These are phyloP conservation scores for Tranzscheliella williamsii DNA, from an alignment of 1,284 basidiomycete species.

Conservation along the genomic window DNA sequence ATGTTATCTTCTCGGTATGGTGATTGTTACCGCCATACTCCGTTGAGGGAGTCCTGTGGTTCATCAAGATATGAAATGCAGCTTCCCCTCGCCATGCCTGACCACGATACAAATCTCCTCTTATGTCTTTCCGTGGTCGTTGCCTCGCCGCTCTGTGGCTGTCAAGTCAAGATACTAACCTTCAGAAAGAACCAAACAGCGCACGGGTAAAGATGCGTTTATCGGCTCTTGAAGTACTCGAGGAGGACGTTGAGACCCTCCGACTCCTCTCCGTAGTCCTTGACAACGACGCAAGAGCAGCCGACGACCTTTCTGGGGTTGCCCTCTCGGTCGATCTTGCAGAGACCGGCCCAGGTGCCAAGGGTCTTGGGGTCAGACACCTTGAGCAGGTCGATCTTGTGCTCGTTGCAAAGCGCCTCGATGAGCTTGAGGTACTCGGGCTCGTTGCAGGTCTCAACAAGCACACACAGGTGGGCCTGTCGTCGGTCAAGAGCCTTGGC, in stretches of 20 bases:
- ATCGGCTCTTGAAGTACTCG: constrained; percentile 92
- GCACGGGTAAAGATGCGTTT: constrained; percentile 6
- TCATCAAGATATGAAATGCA: too few species aligned
- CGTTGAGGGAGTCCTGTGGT: constrained; percentile 55
- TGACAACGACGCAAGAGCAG: constrained; percentile 87
- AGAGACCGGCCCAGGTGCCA: constrained; percentile 92
- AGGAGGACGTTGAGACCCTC: constrained; percentile 95
- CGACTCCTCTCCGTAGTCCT: constrained; percentile 94
- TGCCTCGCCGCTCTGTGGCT: neutral
- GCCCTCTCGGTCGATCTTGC: constrained; percentile 94
- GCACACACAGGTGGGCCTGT: constrained; percentile 96
- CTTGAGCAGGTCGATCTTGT: constrained; percentile 99
- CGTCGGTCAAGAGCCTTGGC: constrained; percentile 98
- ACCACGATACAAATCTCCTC: too few species aligned
- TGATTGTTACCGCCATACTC: constrained; percentile 23
- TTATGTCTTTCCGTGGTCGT: neutral
- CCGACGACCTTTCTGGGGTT: constrained; percentile 86
- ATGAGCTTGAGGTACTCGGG: constrained; percentile 99
- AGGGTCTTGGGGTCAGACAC: constrained; percentile 94
- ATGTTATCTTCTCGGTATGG: constrained; percentile 42
- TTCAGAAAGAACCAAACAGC: constrained; percentile 2
- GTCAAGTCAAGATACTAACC: constrained; percentile 27
- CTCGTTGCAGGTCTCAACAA: constrained; percentile 98
- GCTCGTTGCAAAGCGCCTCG: constrained; percentile 97
- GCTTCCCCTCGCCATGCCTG: too few species aligned